Percentiles rank a stretch among this genome's conserved stretches.
These are phyloP conservation scores for Nosema bombycis DNA, from an alignment of 371 early-diverging fungal species.

Conservation along the genomic window DNA sequence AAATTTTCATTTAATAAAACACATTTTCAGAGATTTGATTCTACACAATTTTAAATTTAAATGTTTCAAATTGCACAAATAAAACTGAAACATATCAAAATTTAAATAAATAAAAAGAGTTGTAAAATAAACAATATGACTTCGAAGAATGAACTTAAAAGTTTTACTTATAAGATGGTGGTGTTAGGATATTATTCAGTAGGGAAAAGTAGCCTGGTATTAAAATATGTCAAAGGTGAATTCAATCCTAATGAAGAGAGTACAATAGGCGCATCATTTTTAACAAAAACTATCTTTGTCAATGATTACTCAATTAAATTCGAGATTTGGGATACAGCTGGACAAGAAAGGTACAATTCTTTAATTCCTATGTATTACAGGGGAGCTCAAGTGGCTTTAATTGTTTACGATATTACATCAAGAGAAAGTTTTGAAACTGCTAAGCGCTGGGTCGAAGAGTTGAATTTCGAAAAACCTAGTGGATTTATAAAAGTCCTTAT, in stretches of 20 bases:
- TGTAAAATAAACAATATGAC: slow-evolving; percentile 19
- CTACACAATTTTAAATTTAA: too few relatives aligned
- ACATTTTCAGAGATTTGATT: neutral
- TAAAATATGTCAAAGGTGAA: slow-evolving; percentile 84
- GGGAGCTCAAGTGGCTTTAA: slow-evolving; percentile 93
- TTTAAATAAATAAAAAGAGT: slow-evolving; percentile 29
- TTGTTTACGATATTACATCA: slow-evolving; percentile 95
- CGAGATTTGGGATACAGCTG: slow-evolving; percentile 95
- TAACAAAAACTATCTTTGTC: slow-evolving; percentile 86
- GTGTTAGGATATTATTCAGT: slow-evolving; percentile 65
- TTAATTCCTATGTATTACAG: slow-evolving; percentile 80
- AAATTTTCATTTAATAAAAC: too few relatives aligned
- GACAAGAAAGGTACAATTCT: slow-evolving; percentile 67
- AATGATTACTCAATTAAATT: slow-evolving; percentile 92
- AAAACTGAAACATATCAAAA: neutral
- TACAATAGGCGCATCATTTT: slow-evolving; percentile 98
- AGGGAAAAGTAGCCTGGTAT: slow-evolving; percentile 64
- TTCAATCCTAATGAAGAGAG: slow-evolving; percentile 96
- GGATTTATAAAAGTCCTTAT: slow-evolving; percentile 95
- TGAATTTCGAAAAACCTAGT: slow-evolving; percentile 85
- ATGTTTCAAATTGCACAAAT: neutral
- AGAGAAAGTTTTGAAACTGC: slow-evolving; percentile 80
- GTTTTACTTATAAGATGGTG: slow-evolving; percentile 63
- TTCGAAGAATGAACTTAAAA: slow-evolving; percentile 36
- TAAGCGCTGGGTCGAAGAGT: slow-evolving; percentile 89